Evolutionary conservation across 768 basidiomycete genomes (phyloP).

Genomic region (Mycena rebaudengoi): DNA sequence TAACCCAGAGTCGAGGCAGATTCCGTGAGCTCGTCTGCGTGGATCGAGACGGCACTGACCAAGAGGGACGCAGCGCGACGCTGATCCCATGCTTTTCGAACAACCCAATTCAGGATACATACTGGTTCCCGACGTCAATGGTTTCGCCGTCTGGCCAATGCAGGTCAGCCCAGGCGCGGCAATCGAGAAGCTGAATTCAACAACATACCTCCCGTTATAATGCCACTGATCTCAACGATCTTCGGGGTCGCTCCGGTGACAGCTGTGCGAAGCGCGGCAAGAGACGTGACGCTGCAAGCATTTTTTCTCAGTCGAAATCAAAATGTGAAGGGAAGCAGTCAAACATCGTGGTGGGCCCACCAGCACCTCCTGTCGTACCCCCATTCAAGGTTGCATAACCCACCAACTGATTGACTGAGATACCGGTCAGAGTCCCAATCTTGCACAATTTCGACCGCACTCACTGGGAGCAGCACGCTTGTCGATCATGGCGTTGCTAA

Average conservation of each 20-base stretch:
- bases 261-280: constrained; percentile 22
- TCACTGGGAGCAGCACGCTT: constrained; percentile 19
- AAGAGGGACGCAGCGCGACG: too few species aligned
- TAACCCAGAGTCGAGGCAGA: too few species aligned
- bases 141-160: constrained; percentile 12
- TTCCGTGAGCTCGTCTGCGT: too few species aligned
- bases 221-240: constrained; percentile 22
- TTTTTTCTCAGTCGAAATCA: background rate
- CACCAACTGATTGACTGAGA: constrained; percentile 18
- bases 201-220: constrained; percentile 21
- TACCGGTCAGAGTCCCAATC: background rate
- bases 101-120: background rate
- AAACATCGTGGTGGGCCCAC: constrained; percentile 23
- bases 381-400: constrained; percentile 26
- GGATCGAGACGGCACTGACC: too few species aligned
- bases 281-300: constrained; percentile 19
- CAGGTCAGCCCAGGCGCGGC: background rate
- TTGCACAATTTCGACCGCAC: background rate
- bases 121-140: constrained; percentile 26
- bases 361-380: constrained; percentile 23
- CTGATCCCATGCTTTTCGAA: too few species aligned
- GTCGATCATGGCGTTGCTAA: constrained; percentile 8
- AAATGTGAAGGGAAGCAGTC: background rate
- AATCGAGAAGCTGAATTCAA: background rate
- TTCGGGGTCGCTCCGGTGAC: constrained; percentile 16